Evolutionary conservation across 78 protist species (phyloP).

Genomic region (Fonticula alba): DNA sequence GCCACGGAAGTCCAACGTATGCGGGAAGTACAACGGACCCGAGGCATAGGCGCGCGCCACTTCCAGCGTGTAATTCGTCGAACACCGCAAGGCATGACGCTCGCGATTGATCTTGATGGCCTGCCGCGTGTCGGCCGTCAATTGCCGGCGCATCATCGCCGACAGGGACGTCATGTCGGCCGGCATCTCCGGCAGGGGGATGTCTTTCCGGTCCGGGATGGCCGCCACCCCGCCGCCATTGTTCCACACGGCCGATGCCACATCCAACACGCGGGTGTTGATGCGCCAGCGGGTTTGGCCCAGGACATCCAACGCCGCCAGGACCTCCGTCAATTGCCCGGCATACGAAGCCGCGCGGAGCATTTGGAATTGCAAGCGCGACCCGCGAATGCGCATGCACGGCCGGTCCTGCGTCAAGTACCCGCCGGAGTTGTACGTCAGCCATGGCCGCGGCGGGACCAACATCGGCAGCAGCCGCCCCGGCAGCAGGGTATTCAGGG

Average conservation of each 20-base stretch:
- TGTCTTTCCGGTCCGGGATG: slow-evolving; percentile 10
- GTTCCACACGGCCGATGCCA: background rate
- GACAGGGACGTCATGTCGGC: background rate
- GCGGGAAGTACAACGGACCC: slow-evolving; percentile 55
- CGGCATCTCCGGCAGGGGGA: slow-evolving; percentile 21
- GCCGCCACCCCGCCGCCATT: slow-evolving; percentile 10
- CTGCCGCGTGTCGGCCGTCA: background rate
- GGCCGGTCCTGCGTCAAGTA: background rate
- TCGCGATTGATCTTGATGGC: slow-evolving; percentile 17
- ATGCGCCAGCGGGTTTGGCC: slow-evolving; percentile 43
- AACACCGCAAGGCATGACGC: slow-evolving; percentile 33
- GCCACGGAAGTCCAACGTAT: slow-evolving; percentile 88
- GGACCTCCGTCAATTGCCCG: background rate
- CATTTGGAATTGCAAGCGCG: background rate
- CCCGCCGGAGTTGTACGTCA: background rate
- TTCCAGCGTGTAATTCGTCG: slow-evolving; percentile 18
- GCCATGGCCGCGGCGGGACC: slow-evolving; percentile 8
- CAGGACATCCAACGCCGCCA: slow-evolving; percentile 31
- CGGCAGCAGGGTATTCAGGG: background rate
- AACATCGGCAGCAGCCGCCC: slow-evolving; percentile 6
- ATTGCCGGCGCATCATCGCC: background rate
- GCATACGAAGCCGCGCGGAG: background rate
- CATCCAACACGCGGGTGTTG: slow-evolving; percentile 17
- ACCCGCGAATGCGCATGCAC: background rate
- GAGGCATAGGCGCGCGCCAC: slow-evolving; percentile 10